Evolutionary conservation across 495 filamentous ascomycete species (phyloP), one percentile per base, ranked within the genome.

Genomic region (Letharia lupina): DNA sequence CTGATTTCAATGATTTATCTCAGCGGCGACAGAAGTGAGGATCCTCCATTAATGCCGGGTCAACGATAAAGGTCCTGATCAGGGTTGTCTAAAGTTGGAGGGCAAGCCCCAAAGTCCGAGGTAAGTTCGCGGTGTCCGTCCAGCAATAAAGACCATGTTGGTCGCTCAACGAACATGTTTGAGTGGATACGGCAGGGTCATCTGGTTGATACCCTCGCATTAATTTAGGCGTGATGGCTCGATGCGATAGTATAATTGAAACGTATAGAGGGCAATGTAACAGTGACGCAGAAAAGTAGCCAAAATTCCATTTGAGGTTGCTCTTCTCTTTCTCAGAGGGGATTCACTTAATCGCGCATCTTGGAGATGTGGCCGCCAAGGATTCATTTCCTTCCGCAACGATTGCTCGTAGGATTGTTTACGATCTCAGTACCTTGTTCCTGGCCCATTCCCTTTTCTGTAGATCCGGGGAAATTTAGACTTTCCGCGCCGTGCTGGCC

Each of bases 401-500:
- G 44, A n/a, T 47, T 47, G 44, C 47, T 50, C 7, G 47, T 50
- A 23, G 47, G 23, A 28, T 28, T 50, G 2, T 50, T 50, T 1
- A 50, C 16, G n/a, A 54, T 54, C 10, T 33, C 11, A 54, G 50
- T 54, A 54, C 50, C 50, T 54, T 54, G 50, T 54, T 54, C 50
- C 50, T 54, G 50, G 50, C 28, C 50, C 50, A 31, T 31, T 50
- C 8, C 12, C 50, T 31, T 33, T 54, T 54, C 23, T 54, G 50
- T 54, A 54, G 50, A 54, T 54, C 50, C 50, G 50, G 23, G 50
- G 50, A 33, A 15, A 33, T 54, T 54, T 54, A 54, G 28, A 54
- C 23, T 54, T 54, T 23, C 2, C n/a, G 18, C n/a, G 16, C 2
- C 18, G 44, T 28, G 23, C 23, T 28, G 23, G 23, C 23, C 23